A percentile compares a stretch with the other conserved stretches of the same genome.
These are phyloP conservation scores for Arachis monticola DNA, from an alignment of 331 rosid genomes.

Conservation along the genomic window DNA sequence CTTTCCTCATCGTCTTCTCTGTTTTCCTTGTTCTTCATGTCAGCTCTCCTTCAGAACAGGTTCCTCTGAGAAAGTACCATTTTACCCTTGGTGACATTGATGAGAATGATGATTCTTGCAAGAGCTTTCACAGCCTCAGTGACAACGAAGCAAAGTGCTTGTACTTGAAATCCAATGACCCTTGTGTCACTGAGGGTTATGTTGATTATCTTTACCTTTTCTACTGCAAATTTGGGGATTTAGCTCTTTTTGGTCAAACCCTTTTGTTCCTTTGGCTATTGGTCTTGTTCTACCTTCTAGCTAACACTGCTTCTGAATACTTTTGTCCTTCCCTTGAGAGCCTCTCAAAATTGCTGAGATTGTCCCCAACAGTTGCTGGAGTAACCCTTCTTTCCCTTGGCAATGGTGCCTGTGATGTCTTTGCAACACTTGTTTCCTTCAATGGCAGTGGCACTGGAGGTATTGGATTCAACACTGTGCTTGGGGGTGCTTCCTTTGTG, in stretches of 20 bases:
- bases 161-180: constrained; percentile 60
- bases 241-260: constrained; percentile 59
- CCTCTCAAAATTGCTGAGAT: constrained; percentile 62
- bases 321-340: constrained; percentile 90
- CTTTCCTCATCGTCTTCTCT: constrained; percentile 48
- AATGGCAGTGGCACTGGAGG: constrained; percentile 45
- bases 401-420: constrained; percentile 90
- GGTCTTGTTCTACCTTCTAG: constrained; percentile 79
- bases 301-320: constrained; percentile 91
- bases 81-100: not conserved
- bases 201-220: constrained; percentile 79
- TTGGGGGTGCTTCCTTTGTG: constrained; percentile 64
- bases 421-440: constrained; percentile 79
- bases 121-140: constrained; percentile 41
- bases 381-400: constrained; percentile 97
- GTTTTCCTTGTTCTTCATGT: constrained; percentile 39
- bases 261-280: constrained; percentile 77
- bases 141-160: constrained; percentile 67
- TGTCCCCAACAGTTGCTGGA: constrained; percentile 94
- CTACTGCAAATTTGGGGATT: constrained; percentile 73
- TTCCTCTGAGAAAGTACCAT: constrained; percentile 20
- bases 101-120: constrained; percentile 39
- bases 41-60: constrained; percentile 45
- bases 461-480: constrained; percentile 55
- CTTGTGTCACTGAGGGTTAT: constrained; percentile 80